Evolutionary conservation across 768 basidiomycete species (phyloP), one percentile per base, ranked within the genome.

Genomic region (Dentipellis sp.): DNA sequence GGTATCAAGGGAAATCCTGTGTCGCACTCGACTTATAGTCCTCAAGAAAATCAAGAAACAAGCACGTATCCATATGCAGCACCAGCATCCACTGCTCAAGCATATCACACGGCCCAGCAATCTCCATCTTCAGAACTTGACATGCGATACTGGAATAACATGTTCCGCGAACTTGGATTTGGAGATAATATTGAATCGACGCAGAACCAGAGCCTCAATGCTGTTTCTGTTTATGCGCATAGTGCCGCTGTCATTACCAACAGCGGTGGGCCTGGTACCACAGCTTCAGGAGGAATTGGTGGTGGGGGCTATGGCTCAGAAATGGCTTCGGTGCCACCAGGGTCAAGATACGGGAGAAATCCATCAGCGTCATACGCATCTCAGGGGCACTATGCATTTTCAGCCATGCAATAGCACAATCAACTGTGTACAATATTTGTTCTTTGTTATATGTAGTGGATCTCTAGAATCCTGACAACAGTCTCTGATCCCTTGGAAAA

Each of bases 151-250:
- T 88, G 81, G 76, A 79, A 80, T 61, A 80, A 80, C 57, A 88
- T 90, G 85, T 81, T 86, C 61, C 69, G 83, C 47, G 86, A 89
- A 60, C 77, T 88, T 14, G 86, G 87, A 19, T 84, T 83, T 60
- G 82, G 82, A 17, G 82, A 65, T 40, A 56, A 48, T 6, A 67
- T 65, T 22, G 71, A 73, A 11, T 54, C 58, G 34, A 56, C 49
- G 22, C 42, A 45, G 7, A 45, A 45, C 19, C 42, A 45, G 42
- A 45, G 42, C 42, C 42, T 45, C n/a, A n/a, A 45, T n/a, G 42
- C 42, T 45, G 42, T 45, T 7, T 45, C 42, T 16, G 19, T 45
- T 9, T 45, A 45, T 45, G 42, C 42, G n/a, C 42, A 45, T 19
- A 45, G 19, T 45, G 42, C 42, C n/a, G 42, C 42, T 45, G 39